Conservation (phyloP, 2,329 filamentous ascomycete genomes). For the Amphichorda felina region DNA sequence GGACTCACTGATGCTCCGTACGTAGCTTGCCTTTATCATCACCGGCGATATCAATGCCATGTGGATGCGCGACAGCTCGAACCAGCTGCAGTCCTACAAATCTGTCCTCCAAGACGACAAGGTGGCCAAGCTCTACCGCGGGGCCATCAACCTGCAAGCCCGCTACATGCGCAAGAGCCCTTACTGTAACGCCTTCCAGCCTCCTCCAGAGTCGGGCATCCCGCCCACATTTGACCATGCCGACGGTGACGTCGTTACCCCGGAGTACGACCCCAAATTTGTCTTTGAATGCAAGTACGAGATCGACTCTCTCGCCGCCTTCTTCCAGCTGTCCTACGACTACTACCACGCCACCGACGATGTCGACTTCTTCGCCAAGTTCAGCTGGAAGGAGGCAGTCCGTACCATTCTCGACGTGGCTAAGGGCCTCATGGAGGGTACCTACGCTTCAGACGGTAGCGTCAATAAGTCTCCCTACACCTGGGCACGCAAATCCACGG, state of each 20-base stretch:
- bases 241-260: slow-evolving; percentile 42
- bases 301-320: slow-evolving; percentile 80
- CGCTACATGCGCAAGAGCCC: slow-evolving; percentile 59
- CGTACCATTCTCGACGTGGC: slow-evolving; percentile 58
- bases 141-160: slow-evolving; percentile 65
- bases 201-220: slow-evolving; percentile 51
- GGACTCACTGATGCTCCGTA: neutral
- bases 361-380: slow-evolving; percentile 58
- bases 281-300: slow-evolving; percentile 98
- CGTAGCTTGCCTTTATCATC: slow-evolving; percentile 62
- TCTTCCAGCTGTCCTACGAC: slow-evolving; percentile 69
- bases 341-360: slow-evolving; percentile 68
- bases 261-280: slow-evolving; percentile 51
- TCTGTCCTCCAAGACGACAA: slow-evolving; percentile 35
- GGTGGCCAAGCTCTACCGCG: slow-evolving; percentile 58
- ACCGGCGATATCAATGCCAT: slow-evolving; percentile 87
- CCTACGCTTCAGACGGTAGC: slow-evolving; percentile 50
- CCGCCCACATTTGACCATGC: slow-evolving; percentile 18
- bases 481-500: slow-evolving; percentile 62
- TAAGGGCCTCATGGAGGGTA: slow-evolving; percentile 58
- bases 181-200: slow-evolving; percentile 92
- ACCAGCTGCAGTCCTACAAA: slow-evolving; percentile 67
- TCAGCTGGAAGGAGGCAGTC: slow-evolving; percentile 62
- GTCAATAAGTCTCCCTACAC: slow-evolving; percentile 55
- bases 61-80: slow-evolving; percentile 82